These are phyloP conservation scores for Penicillium fimorum DNA, from an alignment of 495 filamentous ascomycete genomes.

Conservation along the genomic window DNA sequence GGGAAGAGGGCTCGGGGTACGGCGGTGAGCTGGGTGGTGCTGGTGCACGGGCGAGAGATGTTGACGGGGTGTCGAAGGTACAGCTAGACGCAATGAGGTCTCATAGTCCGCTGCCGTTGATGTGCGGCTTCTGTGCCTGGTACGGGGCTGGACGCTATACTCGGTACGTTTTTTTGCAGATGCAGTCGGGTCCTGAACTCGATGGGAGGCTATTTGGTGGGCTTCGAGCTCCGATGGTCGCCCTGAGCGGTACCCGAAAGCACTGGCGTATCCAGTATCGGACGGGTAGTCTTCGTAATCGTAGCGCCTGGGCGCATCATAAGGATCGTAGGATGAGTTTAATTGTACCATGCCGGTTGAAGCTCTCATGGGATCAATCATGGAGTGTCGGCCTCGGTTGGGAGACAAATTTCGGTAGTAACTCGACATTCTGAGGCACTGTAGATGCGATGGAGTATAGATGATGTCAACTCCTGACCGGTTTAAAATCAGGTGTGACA, in stretches of 20 bases:
- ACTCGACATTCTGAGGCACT: constrained; percentile 14
- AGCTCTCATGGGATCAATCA: constrained; percentile 45
- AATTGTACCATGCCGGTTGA: constrained; percentile 49
- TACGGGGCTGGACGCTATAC: constrained; percentile 42
- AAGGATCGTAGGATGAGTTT: constrained; percentile 37
- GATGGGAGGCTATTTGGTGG: constrained; percentile 36
- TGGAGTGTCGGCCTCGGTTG: constrained; percentile 26
- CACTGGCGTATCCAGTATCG: constrained; percentile 30
- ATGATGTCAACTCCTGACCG: background rate
- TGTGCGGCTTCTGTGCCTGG: constrained; percentile 41
- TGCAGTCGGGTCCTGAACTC: constrained; percentile 34
- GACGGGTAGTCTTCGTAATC: constrained; percentile 38
- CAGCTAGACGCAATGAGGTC: constrained; percentile 25
- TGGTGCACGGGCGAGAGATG: constrained; percentile 31
- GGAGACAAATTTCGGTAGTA: constrained; percentile 35
- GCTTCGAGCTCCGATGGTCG: constrained; percentile 36
- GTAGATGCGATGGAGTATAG: background rate
- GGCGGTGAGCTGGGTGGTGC: constrained; percentile 27
- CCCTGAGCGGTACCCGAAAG: constrained; percentile 30
- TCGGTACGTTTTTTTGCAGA: constrained; percentile 41
- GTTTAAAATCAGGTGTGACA: background rate
- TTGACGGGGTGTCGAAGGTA: constrained; percentile 25
- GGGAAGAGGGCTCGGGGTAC: constrained; percentile 33
- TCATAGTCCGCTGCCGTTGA: constrained; percentile 31
- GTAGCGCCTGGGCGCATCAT: constrained; percentile 31